Evolutionary conservation across 1,139 yeast species (phyloP).

Genomic region (Geotrichum candidum): DNA sequence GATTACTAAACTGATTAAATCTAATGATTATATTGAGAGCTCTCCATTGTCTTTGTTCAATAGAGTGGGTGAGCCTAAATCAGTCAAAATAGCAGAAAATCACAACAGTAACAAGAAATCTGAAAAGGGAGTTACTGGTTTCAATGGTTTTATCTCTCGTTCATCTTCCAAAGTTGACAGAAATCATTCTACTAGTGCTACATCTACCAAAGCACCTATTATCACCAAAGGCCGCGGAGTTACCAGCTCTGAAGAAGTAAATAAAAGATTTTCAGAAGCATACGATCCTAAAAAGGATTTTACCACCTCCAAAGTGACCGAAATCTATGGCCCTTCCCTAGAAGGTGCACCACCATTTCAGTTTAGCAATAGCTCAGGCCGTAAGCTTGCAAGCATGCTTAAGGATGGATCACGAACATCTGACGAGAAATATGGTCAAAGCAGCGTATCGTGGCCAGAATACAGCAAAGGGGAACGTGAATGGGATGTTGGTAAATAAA

Average conservation of each 20-base stretch:
- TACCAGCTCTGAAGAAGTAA: not conserved
- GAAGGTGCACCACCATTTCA: not conserved
- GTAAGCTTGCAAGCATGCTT: not conserved
- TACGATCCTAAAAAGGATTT: slow-evolving; percentile 6
- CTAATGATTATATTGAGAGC: too few species aligned
- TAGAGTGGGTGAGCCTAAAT: too few species aligned
- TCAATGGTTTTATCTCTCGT: not conserved
- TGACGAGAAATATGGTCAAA: not conserved
- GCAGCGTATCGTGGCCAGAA: slow-evolving; percentile 2
- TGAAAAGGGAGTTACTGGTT: not conserved
- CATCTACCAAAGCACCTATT: not conserved
- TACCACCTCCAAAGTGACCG: not conserved
- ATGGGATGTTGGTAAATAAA: slow-evolving; percentile 9
- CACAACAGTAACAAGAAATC: not conserved
- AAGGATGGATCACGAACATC: not conserved
- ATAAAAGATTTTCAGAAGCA: not conserved
- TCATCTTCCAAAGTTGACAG: not conserved
- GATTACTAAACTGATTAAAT: too few species aligned
- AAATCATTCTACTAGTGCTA: not conserved
- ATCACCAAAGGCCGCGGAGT: slow-evolving; percentile 5
- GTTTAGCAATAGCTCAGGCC: not conserved
- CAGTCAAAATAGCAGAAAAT: too few species aligned
- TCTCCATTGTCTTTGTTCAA: too few species aligned
- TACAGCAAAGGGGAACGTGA: slow-evolving; percentile 9
- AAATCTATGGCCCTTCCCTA: not conserved